Conservation (phyloP, 768 basidiomycete species). For the Collybia sp. region DNA sequence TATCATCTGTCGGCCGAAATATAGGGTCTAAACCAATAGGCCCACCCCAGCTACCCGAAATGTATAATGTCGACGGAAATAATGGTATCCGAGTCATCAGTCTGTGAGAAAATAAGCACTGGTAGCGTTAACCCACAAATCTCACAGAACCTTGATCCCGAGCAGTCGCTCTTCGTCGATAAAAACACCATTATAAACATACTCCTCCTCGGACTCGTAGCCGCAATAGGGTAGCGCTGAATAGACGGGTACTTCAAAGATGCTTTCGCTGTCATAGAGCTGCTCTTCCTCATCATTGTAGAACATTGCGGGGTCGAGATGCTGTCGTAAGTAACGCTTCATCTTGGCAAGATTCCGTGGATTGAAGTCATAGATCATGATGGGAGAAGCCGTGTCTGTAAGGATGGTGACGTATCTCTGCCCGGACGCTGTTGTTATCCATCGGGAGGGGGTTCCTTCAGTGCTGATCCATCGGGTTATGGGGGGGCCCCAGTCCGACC, state of each 20-base stretch:
- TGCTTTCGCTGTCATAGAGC: neutral
- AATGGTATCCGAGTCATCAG: neutral
- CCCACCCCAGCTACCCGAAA: neutral
- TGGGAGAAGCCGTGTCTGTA: constrained; percentile 2
- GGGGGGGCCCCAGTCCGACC: constrained; percentile 27
- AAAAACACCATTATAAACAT: neutral
- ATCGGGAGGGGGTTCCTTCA: constrained; percentile 24
- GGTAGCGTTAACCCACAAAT: neutral
- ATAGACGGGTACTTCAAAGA: neutral
- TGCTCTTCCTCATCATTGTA: neutral
- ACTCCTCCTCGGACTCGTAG: neutral
- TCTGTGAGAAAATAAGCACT: neutral
- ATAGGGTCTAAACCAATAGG: too few relatives aligned
- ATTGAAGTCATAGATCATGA: neutral
- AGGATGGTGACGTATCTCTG: constrained; percentile 24
- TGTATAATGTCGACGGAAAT: neutral
- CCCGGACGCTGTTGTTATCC: constrained; percentile 34
- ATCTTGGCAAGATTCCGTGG: neutral
- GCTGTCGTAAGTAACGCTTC: neutral
- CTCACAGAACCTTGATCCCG: neutral
- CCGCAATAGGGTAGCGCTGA: neutral
- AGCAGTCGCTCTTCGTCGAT: neutral
- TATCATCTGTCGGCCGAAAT: too few relatives aligned
- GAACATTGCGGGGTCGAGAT: neutral
- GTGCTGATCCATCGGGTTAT: constrained; percentile 26